Evolutionary conservation across 108 stramenopile genomes (phyloP).

Genomic region (Nitzschia sp.): DNA sequence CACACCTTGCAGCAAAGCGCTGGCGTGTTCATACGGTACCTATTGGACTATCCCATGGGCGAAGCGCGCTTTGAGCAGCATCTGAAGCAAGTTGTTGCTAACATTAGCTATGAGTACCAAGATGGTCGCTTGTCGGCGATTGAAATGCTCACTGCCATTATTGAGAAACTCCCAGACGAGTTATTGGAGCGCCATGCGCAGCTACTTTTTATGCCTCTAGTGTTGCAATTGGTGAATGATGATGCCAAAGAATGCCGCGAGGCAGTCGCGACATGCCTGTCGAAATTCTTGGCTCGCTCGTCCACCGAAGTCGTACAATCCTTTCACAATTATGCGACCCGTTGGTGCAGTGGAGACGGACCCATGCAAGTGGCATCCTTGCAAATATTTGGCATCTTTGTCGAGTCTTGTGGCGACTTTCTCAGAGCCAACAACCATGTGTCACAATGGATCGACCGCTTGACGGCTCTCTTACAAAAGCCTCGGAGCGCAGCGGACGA

Average conservation of each 20-base stretch:
- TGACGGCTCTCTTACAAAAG: constrained; percentile 16
- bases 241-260: constrained; percentile 82
- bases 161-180: constrained; percentile 70
- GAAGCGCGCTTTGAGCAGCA: constrained; percentile 70
- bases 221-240: constrained; percentile 89
- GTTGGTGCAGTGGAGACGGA: constrained; percentile 62
- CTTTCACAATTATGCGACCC: constrained; percentile 63
- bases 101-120: constrained; percentile 87
- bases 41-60: constrained; percentile 89
- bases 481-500: constrained; percentile 15
- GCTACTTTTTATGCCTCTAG: constrained; percentile 83
- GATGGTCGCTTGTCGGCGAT: constrained; percentile 87
- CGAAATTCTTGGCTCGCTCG: constrained; percentile 55
- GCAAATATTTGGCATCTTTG: constrained; percentile 76
- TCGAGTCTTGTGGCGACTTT: constrained; percentile 65
- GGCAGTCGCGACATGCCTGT: constrained; percentile 54
- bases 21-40: constrained; percentile 73
- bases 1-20: constrained; percentile 60
- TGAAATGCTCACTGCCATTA: constrained; percentile 47
- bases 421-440: constrained; percentile 52
- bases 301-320: constrained; percentile 58
- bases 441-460: constrained; percentile 26
- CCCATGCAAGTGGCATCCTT: constrained; percentile 63
- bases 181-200: constrained; percentile 70
- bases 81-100: constrained; percentile 79